Base-by-base conservation (phyloP, 2,329 filamentous ascomycete genomes). In the Penicillium decumbens region DNA sequence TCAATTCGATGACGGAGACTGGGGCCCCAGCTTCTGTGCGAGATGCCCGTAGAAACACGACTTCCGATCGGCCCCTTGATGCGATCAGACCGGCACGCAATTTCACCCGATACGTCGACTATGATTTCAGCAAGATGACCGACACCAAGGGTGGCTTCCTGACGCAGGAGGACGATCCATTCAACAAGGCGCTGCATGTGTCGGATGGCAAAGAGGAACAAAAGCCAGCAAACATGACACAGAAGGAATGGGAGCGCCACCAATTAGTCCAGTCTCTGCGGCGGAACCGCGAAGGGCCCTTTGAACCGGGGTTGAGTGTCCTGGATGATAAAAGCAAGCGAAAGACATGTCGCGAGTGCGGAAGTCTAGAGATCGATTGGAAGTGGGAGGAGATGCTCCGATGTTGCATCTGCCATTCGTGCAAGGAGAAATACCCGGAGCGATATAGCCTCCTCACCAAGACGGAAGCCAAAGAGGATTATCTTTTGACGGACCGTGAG, bases 121-220 rank as follows among this genome's bases (percentile, higher is more conserved):
- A 96, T 73, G 93, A 98, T 70, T 93, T 98, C 72, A 92, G 88
- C 66, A 87, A 92, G 72, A 97, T 98, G 90, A 95, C 87, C 6
- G 93, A 98, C 69, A 97, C 92, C 0, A 96, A 96, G 66, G 93
- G 93, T 54, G 93, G 93, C 0, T 98, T 98, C 70, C 72, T 98
- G 57, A 88, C 86, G n/a, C 80, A 82, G 1, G 88, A 92, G 54
- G 93, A 98, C 65, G 93, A 98, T 69, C 93, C 93, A 1, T 83
- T 86, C 66, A 95, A 95, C 66, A 85, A 85, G 58, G 88, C 85
- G 7, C 77, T 92, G 62, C 81, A 84, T 60, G 77, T 74, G 6
- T 74, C 68, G 7, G 73, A 73, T 57, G 69, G 79, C 45, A 72
- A 79, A 24, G 57, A 58, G 7, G 80, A 84, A 45, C 77, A 83